Conservation (phyloP, 176 grass and related monocot genomes). For the Aechmea fasciata region DNA sequence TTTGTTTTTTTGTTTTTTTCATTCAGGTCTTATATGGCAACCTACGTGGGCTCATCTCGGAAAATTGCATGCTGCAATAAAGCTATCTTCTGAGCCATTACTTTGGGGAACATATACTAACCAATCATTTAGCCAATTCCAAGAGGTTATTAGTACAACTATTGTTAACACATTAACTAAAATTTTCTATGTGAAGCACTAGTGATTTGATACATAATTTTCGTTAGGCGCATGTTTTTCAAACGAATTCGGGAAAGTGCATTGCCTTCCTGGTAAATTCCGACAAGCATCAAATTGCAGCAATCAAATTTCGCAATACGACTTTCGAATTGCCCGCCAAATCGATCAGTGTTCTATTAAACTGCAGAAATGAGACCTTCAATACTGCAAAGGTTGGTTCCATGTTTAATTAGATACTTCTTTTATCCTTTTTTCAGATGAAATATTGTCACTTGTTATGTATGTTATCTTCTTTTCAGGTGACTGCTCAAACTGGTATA, state of each 20-base stretch:
- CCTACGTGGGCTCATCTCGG: conserved; percentile 89
- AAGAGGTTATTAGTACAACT: conserved; percentile 48
- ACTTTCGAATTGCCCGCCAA: conserved; percentile 38
- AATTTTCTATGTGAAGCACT: background rate
- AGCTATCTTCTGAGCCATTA: conserved; percentile 43
- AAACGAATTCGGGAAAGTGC: conserved; percentile 51
- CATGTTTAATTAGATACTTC: background rate
- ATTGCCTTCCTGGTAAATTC: conserved; percentile 80
- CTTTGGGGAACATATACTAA: conserved; percentile 58
- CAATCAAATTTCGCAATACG: conserved; percentile 39
- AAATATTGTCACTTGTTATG: background rate
- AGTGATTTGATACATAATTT: conserved; percentile 10
- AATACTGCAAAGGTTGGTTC: conserved; percentile 61
- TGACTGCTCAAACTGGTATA: conserved; percentile 45
- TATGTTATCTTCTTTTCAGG: conserved; percentile 26
- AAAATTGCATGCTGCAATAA: conserved; percentile 69
- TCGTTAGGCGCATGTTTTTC: conserved; percentile 72
- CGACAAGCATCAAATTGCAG: conserved; percentile 14
- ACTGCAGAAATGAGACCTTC: conserved; percentile 54
- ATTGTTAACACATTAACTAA: too few relatives aligned
- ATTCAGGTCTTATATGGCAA: conserved; percentile 73
- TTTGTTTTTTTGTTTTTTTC: background rate
- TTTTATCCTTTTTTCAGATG: conserved; percentile 4
- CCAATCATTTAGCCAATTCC: conserved; percentile 44
- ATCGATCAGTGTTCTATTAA: conserved; percentile 68